phyloP scores from a whole-genome alignment of 352 stramenopile genomes.

The Peronosclerospora sorghi region DNA sequence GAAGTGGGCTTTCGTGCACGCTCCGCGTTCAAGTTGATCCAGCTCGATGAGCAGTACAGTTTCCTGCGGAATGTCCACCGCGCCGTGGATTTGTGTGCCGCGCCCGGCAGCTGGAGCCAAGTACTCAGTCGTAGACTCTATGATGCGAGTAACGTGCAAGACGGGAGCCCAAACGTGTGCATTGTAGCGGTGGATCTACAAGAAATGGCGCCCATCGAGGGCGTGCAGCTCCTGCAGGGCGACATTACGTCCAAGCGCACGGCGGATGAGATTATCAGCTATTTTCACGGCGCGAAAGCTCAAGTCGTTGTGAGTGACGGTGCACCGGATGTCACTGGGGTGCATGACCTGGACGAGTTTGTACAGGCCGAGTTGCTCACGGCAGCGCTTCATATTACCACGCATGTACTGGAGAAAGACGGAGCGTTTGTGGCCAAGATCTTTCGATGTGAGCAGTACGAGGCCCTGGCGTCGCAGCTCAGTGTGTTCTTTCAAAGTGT shows the following conservation, averaged over 20 bases:
- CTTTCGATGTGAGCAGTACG: constrained; percentile 95
- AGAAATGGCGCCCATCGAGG: constrained; percentile 96
- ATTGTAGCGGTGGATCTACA: constrained; percentile 98
- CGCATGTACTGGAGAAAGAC: constrained; percentile 86
- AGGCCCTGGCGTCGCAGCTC: constrained; percentile 93
- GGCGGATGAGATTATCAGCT: constrained; percentile 90
- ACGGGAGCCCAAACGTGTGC: constrained; percentile 29
- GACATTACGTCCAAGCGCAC: constrained; percentile 94
- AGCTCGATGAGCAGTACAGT: constrained; percentile 97
- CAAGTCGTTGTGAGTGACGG: constrained; percentile 98
- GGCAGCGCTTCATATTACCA: constrained; percentile 96
- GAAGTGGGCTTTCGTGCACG: constrained; percentile 94
- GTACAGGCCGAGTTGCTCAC: constrained; percentile 94
- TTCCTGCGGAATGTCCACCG: constrained; percentile 87
- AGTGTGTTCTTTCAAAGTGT: constrained; percentile 93
- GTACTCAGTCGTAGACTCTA: constrained; percentile 90
- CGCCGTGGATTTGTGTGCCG: constrained; percentile 97
- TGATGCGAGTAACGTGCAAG: constrained; percentile 21
- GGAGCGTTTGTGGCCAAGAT: constrained; percentile 99
- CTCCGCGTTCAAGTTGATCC: constrained; percentile 98
- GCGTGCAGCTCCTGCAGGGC: constrained; percentile 93
- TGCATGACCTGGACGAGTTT: constrained; percentile 99
- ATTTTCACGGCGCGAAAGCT: constrained; percentile 89
- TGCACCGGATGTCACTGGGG: constrained; percentile 98
- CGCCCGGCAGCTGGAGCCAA: constrained; percentile 97